Evolutionary conservation across 805 yeast genomes (phyloP).

Genomic region (Cyberlindnera galapagoensis): DNA sequence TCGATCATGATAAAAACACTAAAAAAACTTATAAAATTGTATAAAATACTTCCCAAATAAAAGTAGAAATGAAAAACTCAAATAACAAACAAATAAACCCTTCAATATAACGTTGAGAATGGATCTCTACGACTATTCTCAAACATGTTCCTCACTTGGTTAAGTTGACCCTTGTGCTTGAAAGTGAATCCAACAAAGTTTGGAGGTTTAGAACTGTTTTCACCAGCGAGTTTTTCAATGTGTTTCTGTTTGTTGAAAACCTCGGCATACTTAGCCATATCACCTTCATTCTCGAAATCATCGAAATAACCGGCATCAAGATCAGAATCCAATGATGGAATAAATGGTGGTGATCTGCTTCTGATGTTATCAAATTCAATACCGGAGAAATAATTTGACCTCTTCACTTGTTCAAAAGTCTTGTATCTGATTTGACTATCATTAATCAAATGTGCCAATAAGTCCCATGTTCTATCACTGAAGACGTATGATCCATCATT

Average conservation of each 20-base stretch:
- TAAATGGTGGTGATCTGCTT: constrained; percentile 80
- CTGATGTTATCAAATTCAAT: constrained; percentile 73
- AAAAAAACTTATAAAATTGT: neutral
- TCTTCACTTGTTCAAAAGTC: constrained; percentile 73
- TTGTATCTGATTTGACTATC: constrained; percentile 69
- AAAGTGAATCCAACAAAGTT: constrained; percentile 94
- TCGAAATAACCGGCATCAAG: constrained; percentile 99
- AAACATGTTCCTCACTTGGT: constrained; percentile 22
- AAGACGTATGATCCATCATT: constrained; percentile 89
- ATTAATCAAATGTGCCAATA: constrained; percentile 74
- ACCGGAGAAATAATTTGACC: constrained; percentile 78
- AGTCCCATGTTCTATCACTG: constrained; percentile 94
- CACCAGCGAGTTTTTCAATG: constrained; percentile 72
- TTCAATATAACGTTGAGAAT: constrained; percentile 23
- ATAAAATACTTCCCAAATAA: constrained; percentile 1
- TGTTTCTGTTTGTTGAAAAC: constrained; percentile 89
- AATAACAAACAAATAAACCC: neutral
- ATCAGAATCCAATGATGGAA: constrained; percentile 94
- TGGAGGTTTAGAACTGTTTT: constrained; percentile 50
- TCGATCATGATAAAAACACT: neutral
- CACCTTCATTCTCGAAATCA: constrained; percentile 92
- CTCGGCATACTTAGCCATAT: constrained; percentile 96
- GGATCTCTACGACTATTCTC: constrained; percentile 20
- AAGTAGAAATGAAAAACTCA: neutral
- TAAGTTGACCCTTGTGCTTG: constrained; percentile 54